Base-by-base conservation (phyloP, 2,329 filamentous ascomycete species). In the Botryotinia convoluta region DNA sequence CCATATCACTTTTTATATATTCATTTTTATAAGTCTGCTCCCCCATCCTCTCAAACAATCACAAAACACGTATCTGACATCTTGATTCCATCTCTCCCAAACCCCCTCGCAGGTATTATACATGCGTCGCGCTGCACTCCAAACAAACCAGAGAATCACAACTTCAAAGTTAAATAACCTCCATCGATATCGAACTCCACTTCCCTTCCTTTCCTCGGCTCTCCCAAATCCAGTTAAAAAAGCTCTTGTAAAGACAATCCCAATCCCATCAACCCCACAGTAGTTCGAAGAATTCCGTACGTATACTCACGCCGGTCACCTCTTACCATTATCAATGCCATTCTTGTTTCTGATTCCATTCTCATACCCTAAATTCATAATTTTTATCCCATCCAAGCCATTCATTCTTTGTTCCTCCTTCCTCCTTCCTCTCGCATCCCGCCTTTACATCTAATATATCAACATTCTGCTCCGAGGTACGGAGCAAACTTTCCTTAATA, bases 31-130 rank as follows among this genome's bases (percentile, higher is more conserved):
- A 48, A 16, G 4, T 48, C 26, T 12, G 9, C 10, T 51, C 26
- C 12, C 4, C 22, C 10, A n/a, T 6, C 0, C 26, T 4, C 10
- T 51, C 4, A 4, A 14, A 51, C 5, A n/a, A n/a, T 6, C 22
- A 26, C 26, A 51, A n/a, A 0, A 51, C 1, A 51, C 26, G 12
- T n/a, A 51, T 2, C 22, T 26, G 9, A 14, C 10, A 12, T 26
- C 4, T 51, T 51, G 1, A 26, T 51, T 51, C 10, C 22, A 26
- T 9, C 18, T 20, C 44, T 9, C 44, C 20, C 2, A 20, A 22
- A 20, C 8, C 20, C 44, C 1, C 7, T n/a, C 44, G 20, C 44
- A 45, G 18, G 2, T 20, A 45, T 3, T 44, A 26, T 48, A 26
- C 4, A 26, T 51, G 2, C 9, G 1, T 9, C 4, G 3, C 22